Evolutionary conservation across 345 rosid species (phyloP).

Genomic region (Syzygium aqueum): DNA sequence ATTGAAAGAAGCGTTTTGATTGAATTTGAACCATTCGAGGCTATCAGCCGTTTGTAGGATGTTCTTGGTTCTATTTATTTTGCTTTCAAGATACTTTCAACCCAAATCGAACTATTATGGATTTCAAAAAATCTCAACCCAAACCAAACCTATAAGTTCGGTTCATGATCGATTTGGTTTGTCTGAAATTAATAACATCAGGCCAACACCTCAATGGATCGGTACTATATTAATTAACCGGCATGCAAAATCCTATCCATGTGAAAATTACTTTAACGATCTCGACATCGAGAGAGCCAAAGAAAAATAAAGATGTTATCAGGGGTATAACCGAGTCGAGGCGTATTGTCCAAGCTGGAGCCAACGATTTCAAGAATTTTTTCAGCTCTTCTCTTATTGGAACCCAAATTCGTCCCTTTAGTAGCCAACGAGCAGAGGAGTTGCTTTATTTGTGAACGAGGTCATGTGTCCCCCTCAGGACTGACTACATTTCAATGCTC

Average conservation of each 20-base stretch:
- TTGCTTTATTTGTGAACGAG: conserved; percentile 49
- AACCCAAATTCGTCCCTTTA: too few species aligned
- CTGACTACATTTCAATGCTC: conserved; percentile 77
- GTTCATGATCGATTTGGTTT: not conserved
- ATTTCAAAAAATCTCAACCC: not conserved
- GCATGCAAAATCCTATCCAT: too few species aligned
- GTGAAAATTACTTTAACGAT: not conserved
- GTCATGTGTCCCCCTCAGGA: conserved; percentile 75
- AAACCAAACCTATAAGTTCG: not conserved
- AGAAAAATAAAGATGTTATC: not conserved
- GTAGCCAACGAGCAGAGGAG: conserved; percentile 32
- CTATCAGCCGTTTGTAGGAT: not conserved
- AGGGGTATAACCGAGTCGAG: not conserved
- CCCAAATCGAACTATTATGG: not conserved
- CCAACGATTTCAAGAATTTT: too few species aligned
- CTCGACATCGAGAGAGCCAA: not conserved
- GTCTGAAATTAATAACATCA: not conserved
- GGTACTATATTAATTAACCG: not conserved
- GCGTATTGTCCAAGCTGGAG: not conserved
- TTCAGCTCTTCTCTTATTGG: too few species aligned
- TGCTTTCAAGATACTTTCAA: not conserved
- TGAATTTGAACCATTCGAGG: not conserved
- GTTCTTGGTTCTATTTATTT: not conserved
- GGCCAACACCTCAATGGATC: not conserved
- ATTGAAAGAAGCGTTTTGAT: too few species aligned